Conservation (phyloP, 31 red algal species). For the Asparagopsis taxiformis region DNA sequence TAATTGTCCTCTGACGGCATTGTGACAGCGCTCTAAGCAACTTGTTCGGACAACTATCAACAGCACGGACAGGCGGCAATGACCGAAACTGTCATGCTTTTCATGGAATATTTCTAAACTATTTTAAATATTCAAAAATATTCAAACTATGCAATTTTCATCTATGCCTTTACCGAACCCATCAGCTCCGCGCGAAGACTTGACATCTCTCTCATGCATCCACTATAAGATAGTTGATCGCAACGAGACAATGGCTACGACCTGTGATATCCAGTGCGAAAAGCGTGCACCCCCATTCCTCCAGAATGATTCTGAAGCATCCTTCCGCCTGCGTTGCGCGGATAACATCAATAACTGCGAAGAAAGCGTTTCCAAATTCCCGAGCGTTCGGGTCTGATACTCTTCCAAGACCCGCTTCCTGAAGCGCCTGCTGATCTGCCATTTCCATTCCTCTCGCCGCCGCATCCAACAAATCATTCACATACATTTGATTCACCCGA, state of each 20-base stretch:
- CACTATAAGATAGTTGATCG: too few relatives aligned
- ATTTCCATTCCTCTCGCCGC: constrained; percentile 3
- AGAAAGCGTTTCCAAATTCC: constrained; percentile 44
- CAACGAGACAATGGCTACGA: constrained; percentile 31
- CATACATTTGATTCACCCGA: constrained; percentile 13
- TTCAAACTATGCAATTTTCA: too few relatives aligned
- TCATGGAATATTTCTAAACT: too few relatives aligned
- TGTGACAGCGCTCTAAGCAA: too few relatives aligned
- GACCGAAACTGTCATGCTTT: too few relatives aligned
- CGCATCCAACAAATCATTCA: constrained; percentile 38
- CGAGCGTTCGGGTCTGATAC: constrained; percentile 25
- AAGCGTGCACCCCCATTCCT: constrained; percentile 56
- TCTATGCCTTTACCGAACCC: too few relatives aligned
- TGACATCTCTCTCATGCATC: too few relatives aligned
- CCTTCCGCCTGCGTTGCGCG: constrained; percentile 10
- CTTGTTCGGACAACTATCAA: too few relatives aligned
- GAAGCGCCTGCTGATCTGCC: constrained; percentile 10
- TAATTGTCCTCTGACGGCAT: too few relatives aligned
- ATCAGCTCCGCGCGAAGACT: too few relatives aligned
- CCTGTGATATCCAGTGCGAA: constrained; percentile 38
- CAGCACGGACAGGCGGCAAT: too few relatives aligned
- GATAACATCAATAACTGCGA: constrained; percentile 14
- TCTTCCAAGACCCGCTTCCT: constrained; percentile 5
- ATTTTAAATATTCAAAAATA: too few relatives aligned
- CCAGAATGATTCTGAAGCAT: constrained; percentile 42